Percentiles rank a stretch among this genome's conserved stretches.
Evolutionary conservation across 768 basidiomycete genomes (phyloP).

Genomic region (Suillus lakei): DNA sequence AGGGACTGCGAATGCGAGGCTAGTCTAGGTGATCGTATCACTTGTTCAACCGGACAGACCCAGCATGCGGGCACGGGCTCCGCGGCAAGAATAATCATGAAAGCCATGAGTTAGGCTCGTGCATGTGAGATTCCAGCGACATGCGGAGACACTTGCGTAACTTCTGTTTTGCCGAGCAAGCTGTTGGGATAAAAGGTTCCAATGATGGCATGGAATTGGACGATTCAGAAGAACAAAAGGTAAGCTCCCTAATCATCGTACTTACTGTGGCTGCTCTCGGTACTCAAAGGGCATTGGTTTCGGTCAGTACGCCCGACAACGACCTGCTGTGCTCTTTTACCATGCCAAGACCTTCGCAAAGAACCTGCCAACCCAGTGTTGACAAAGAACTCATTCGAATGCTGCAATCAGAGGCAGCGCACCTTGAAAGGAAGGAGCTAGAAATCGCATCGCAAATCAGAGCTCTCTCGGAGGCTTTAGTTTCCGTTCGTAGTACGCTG

Average conservation of each 20-base stretch:
- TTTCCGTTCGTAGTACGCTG: slow-evolving; percentile 7
- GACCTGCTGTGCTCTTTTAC: not conserved
- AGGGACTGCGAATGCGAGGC: not conserved
- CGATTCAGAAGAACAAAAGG: slow-evolving; percentile 2
- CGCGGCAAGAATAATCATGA: not conserved
- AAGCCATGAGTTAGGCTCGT: not conserved
- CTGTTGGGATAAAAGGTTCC: slow-evolving; percentile 5
- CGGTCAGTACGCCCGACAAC: not conserved
- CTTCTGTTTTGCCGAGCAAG: not conserved
- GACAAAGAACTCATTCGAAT: not conserved
- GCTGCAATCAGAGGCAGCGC: not conserved
- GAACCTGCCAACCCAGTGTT: not conserved
- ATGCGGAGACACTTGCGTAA: not conserved
- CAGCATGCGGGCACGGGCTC: not conserved
- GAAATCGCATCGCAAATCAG: not conserved
- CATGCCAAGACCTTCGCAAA: not conserved
- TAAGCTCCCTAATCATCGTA: not conserved
- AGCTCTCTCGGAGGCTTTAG: not conserved
- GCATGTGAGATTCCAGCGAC: not conserved
- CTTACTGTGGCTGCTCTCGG: not conserved
- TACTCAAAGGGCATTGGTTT: not conserved
- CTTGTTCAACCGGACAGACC: not conserved
- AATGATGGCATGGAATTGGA: not conserved
- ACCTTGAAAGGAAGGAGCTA: slow-evolving; percentile 1
- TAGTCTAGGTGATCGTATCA: not conserved